phyloP scores from a whole-genome alignment of 805 yeast genomes.

The Isabelozyma heimii region DNA sequence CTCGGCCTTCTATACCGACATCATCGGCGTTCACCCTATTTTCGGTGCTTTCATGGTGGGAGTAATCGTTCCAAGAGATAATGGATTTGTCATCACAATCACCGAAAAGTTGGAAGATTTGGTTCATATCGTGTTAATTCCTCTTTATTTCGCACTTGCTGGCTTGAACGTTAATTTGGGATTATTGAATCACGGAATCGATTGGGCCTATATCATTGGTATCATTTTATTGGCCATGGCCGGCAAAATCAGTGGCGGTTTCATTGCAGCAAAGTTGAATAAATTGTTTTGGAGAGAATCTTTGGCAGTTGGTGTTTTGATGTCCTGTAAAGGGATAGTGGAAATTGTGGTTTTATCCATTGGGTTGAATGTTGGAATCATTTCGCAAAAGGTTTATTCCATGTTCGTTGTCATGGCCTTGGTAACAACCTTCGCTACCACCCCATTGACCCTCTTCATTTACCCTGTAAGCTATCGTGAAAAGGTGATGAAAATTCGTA shows the following conservation, averaged over 20 bases:
- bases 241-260: slow-evolving; percentile 68
- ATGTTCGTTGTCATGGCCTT: slow-evolving; percentile 86
- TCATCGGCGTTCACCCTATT: slow-evolving; percentile 83
- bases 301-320: slow-evolving; percentile 70
- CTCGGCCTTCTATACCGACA: slow-evolving; percentile 77
- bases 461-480: slow-evolving; percentile 66
- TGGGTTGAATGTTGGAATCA: slow-evolving; percentile 70
- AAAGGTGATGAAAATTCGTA: slow-evolving; percentile 35
- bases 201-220: slow-evolving; percentile 77
- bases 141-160: slow-evolving; percentile 76
- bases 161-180: slow-evolving; percentile 73
- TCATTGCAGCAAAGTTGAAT: slow-evolving; percentile 57
- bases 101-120: slow-evolving; percentile 78
- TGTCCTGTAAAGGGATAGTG: slow-evolving; percentile 89
- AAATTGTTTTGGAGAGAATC: slow-evolving; percentile 74
- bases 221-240: slow-evolving; percentile 64
- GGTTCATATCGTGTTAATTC: slow-evolving; percentile 68
- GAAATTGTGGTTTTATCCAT: slow-evolving; percentile 76
- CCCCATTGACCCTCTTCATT: slow-evolving; percentile 62
- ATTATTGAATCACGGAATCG: slow-evolving; percentile 57
- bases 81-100: slow-evolving; percentile 64
- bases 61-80: slow-evolving; percentile 70
- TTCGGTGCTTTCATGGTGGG: slow-evolving; percentile 85
- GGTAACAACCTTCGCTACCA: slow-evolving; percentile 73
- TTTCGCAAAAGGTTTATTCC: slow-evolving; percentile 62